Conservation (phyloP, 2,329 filamentous ascomycete species). For the Neobulgaria alba region DNA sequence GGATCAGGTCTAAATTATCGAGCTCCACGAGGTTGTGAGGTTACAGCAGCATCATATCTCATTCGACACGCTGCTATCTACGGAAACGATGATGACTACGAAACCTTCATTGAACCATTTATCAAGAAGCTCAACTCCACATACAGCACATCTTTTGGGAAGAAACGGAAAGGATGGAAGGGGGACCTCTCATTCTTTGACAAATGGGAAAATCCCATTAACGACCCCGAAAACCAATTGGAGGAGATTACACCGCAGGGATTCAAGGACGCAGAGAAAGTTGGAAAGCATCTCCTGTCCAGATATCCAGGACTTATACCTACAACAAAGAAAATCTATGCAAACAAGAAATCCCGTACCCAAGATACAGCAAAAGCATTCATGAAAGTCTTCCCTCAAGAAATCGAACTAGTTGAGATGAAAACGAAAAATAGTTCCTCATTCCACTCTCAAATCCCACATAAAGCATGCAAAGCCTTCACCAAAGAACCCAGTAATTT, state of each 20-base stretch:
- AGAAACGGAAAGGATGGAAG: conserved; percentile 21
- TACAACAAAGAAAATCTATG: conserved; percentile 25
- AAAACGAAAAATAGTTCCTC: conserved; percentile 48
- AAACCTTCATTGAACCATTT: conserved; percentile 48
- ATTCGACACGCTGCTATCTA: conserved; percentile 53
- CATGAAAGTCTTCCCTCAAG: conserved; percentile 21
- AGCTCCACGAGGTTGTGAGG: conserved; percentile 41
- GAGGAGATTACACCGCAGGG: conserved; percentile 26
- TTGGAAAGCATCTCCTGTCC: conserved; percentile 22
- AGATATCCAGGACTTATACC: conserved; percentile 25
- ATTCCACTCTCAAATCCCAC: conserved; percentile 24
- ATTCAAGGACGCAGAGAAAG: conserved; percentile 22
- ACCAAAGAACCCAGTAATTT: conserved; percentile 25
- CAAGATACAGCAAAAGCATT: conserved; percentile 26
- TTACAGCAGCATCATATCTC: conserved; percentile 45
- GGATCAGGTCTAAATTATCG: conserved; percentile 31
- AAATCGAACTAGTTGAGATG: conserved; percentile 22
- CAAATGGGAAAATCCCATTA: conserved; percentile 24
- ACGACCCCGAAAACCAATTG: conserved; percentile 25
- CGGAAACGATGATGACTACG: conserved; percentile 50
- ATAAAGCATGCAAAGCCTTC: conserved; percentile 56
- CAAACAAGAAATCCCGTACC: conserved; percentile 25
- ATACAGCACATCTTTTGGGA: too few relatives aligned
- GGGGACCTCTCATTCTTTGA: conserved; percentile 22
- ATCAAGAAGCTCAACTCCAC: conserved; percentile 49